Base-by-base conservation (phyloP, 257 asterid genomes). In the Ajuga chamaepitys region DNA sequence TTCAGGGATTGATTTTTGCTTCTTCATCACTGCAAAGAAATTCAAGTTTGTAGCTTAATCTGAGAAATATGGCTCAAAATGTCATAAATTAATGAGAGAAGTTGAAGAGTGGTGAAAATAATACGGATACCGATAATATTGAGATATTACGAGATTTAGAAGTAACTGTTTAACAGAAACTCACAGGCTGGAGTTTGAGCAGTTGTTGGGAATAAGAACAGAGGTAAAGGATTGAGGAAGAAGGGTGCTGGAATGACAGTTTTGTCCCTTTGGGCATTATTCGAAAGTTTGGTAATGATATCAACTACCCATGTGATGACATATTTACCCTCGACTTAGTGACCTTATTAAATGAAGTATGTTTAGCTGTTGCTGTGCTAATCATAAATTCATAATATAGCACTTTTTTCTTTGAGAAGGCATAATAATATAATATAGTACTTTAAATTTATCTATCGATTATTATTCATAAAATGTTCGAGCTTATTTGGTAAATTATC, bases 101-200 rank as follows among this genome's bases (percentile, higher is more conserved):
- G 37, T 30, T 4, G 37, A 4, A 40, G 14, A 40, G n/a, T 40
- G 46, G 46, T 40, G 46, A 40, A 40, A 40, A 3, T n/a, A 9
- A 12, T 10, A 38, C n/a, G 3, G 10, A 9, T 1, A 38, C 11
- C 12, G 52, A 47, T 45, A n/a, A 46, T 8, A 40, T 24, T 24
- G 70, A 45, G 61, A 17, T 24, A 34, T 17, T 38, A 76, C 70
- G 26, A 55, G 69, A 68, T 60, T 64, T 24, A 66, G 74, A 48
- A 70, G 75, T 32, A 84, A 71, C 88, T 26, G 88, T 74, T n/a
- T 51, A 78, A 85, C 88, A 70, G 82, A 80, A 75, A 74, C 67
- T 70, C 67, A 70, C 67, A 58, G 72, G 75, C 24, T 62, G 67
- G 70, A n/a, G 50, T 58, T n/a, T 54, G 68, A 71, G 70, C 75